Evolutionary conservation across 768 basidiomycete genomes (phyloP).

Genomic region (Pleurotus sapidus): DNA sequence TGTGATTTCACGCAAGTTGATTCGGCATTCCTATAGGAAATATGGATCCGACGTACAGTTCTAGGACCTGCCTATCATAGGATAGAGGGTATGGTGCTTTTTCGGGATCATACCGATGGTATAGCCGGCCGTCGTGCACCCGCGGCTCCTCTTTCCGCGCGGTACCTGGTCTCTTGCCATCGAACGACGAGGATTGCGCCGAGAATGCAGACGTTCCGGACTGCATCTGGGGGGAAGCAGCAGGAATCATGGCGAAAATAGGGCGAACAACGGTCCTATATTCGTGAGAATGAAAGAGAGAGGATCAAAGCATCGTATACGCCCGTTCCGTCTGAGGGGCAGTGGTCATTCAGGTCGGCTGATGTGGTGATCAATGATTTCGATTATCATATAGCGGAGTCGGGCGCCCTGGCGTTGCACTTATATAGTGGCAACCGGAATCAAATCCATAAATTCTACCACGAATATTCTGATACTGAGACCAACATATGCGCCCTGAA

Average conservation of each 20-base stretch:
- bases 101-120: conserved; percentile 67
- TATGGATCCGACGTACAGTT: conserved; percentile 48
- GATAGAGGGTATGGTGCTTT: conserved; percentile 80
- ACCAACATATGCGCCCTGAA: too few species aligned
- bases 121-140: conserved; percentile 45
- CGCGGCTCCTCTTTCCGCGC: conserved; percentile 41
- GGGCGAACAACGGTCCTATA: conserved; percentile 14
- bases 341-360: background rate
- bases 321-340: background rate
- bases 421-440: conserved; percentile 1
- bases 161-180: conserved; percentile 30
- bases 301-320: conserved; percentile 6
- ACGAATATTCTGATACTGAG: too few species aligned
- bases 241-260: conserved; percentile 13
- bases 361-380: background rate
- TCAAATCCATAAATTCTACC: too few species aligned
- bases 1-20: background rate
- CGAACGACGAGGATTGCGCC: conserved; percentile 23
- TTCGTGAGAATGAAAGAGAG: conserved; percentile 10
- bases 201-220: conserved; percentile 19
- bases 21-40: conserved; percentile 2
- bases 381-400: background rate
- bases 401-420: background rate
- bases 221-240: conserved; percentile 15
- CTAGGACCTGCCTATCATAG: conserved; percentile 65